These are phyloP conservation scores for Penicillium sp. DNA, from an alignment of 2,329 filamentous ascomycete species.

Conservation along the genomic window DNA sequence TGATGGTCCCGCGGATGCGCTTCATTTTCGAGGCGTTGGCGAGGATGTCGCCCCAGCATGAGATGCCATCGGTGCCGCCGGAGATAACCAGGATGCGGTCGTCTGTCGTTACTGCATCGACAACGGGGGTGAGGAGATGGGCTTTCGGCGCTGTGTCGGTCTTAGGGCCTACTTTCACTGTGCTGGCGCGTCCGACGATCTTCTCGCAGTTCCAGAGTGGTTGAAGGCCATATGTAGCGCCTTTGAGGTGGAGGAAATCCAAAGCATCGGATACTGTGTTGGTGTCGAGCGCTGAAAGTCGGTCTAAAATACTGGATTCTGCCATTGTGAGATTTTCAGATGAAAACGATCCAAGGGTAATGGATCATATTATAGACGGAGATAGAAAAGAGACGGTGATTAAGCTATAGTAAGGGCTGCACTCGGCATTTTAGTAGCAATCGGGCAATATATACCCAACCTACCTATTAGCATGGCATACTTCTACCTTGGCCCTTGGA, in stretches of 20 bases:
- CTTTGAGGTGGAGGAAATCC: constrained; percentile 22
- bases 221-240: constrained; percentile 20
- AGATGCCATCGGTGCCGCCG: constrained; percentile 18
- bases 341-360: no score
- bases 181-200: constrained; percentile 24
- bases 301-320: constrained; percentile 9
- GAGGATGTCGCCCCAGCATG: constrained; percentile 26
- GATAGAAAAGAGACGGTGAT: no score
- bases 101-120: constrained; percentile 16
- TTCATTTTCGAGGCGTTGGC: constrained; percentile 24
- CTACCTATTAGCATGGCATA: no score
- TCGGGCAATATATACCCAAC: no score
- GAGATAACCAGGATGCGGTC: constrained; percentile 25
- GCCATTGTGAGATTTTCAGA: no score
- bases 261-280: constrained; percentile 26
- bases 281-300: constrained; percentile 21
- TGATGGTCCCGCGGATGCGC: constrained; percentile 30
- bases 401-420: no score
- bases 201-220: constrained; percentile 26
- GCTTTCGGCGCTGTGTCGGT: constrained; percentile 7
- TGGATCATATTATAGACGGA: no score
- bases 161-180: constrained; percentile 19
- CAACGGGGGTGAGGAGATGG: constrained; percentile 19
- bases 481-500: no score
- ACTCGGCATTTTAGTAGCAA: no score